Conservation (phyloP, 352 stramenopile species). For the Phytophthora idaei region DNA sequence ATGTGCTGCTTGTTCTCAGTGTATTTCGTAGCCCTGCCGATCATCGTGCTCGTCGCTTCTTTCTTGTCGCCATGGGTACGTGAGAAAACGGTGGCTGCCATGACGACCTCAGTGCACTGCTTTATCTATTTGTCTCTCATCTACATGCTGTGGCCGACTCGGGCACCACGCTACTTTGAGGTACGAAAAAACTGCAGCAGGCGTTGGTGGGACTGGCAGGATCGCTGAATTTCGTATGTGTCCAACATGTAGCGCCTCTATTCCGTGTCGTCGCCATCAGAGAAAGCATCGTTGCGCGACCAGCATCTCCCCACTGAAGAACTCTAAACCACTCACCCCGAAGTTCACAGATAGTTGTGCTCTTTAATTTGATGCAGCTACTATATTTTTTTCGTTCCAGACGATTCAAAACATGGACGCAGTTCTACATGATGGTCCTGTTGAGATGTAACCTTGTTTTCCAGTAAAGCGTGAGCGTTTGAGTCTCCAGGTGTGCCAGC, state of each 20-base stretch:
- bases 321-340: slow-evolving; percentile 30
- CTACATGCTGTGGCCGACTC: slow-evolving; percentile 72
- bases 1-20: slow-evolving; percentile 70
- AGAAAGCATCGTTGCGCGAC: slow-evolving; percentile 71
- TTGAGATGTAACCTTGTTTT: slow-evolving; percentile 49
- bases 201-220: not conserved
- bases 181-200: slow-evolving; percentile 32
- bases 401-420: not conserved
- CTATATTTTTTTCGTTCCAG: slow-evolving; percentile 5
- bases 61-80: slow-evolving; percentile 82
- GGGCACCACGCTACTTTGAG: slow-evolving; percentile 79
- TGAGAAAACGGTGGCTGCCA: slow-evolving; percentile 70
- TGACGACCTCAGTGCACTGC: slow-evolving; percentile 59
- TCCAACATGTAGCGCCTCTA: slow-evolving; percentile 54
- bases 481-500: slow-evolving; percentile 45
- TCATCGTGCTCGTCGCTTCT: slow-evolving; percentile 73
- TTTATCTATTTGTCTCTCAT: slow-evolving; percentile 67
- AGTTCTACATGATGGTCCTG: slow-evolving; percentile 46
- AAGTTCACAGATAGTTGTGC: not conserved
- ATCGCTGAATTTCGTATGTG: slow-evolving; percentile 1
- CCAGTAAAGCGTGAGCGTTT: slow-evolving; percentile 63
- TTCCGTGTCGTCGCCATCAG: slow-evolving; percentile 68
- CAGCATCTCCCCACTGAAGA: slow-evolving; percentile 69
- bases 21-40: slow-evolving; percentile 73
- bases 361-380: slow-evolving; percentile 1